Base-by-base conservation (phyloP, 2,329 filamentous ascomycete genomes). In the Trichoderma sp. region DNA sequence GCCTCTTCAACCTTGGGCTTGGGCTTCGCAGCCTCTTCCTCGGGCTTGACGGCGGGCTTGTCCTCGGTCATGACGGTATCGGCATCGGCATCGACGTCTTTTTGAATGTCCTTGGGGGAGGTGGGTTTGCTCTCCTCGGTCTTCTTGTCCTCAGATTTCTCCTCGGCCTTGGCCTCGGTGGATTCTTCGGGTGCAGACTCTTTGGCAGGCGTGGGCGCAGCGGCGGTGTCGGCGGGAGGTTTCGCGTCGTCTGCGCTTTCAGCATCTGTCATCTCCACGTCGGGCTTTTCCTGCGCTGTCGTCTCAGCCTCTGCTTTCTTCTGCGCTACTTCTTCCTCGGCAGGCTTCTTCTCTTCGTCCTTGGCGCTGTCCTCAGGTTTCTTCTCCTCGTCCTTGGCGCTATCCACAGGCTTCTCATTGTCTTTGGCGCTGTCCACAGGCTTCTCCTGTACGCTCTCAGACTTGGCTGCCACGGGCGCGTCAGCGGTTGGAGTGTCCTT, bases 51-150 rank as follows among this genome's bases (percentile, higher is more conserved):
- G 7, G 57, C 41, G 44, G 71, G 66, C 39, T 70, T 68, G 17
- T 74, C 73, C 2, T 74, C 73, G 2, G 65, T 60, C 72, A 74
- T 75, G 39, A 71, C 71, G 15, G 69, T 65, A 30, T 76, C 74
- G 30, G 58, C 59, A 47, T 64, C 51, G 14, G 51, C 51, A 30
- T 51, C 48, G n/a, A 15, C 48, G 12, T 51, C 48, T 3, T 26
- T 39, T 12, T 56, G 39, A 19, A 12, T 12, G 15, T 52, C 47
- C 7, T 63, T 58, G 50, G 57, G 24, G 34, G 44, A 60, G 10
- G 64, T 9, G 17, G 26, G 26, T 39, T 69, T 67, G 10, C 67
- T n/a, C 24, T 69, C 68, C 44, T 43, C 24, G 19, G 64, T 65
- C 57, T 57, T 65, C 57, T 57, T 59, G 19, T 41, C 34, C 34